Evolutionary conservation across 257 asterid species (phyloP).

Genomic region (Mentha longifolia): DNA sequence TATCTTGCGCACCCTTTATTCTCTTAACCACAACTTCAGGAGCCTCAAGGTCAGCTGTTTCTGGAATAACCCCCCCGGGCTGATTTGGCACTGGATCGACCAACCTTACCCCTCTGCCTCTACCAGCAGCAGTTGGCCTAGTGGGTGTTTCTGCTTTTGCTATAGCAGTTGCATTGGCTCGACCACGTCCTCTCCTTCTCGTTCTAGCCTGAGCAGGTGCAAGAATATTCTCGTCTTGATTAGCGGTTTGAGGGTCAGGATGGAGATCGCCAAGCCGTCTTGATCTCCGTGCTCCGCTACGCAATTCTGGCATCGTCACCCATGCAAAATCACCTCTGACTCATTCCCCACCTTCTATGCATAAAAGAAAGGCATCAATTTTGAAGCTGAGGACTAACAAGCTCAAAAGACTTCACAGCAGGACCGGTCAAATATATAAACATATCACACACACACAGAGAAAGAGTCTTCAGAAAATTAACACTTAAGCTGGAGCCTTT

Average conservation of each 20-base stretch:
- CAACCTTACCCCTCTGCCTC: conserved; percentile 89
- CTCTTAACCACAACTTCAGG: conserved; percentile 70
- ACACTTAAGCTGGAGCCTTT: no score
- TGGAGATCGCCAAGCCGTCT: conserved; percentile 99
- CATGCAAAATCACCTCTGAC: conserved; percentile 83
- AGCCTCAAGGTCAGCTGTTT: conserved; percentile 68
- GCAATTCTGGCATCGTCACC: conserved; percentile 99
- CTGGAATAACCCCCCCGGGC: conserved; percentile 70
- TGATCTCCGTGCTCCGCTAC: conserved; percentile 99
- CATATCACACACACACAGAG: no score
- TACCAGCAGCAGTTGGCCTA: conserved; percentile 80
- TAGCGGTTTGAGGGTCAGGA: conserved; percentile 72
- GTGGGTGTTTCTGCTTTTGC: conserved; percentile 74
- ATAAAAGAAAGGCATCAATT: no score
- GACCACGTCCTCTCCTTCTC: conserved; percentile 91
- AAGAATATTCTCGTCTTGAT: conserved; percentile 68
- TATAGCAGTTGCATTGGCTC: conserved; percentile 87
- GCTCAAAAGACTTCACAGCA: no score
- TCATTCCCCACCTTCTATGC: conserved; percentile 49
- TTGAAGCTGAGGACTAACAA: no score
- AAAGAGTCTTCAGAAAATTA: no score
- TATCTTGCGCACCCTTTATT: conserved; percentile 71
- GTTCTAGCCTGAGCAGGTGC: conserved; percentile 80
- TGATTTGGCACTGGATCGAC: conserved; percentile 85
- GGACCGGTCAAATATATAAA: no score